Base-by-base conservation (phyloP, 331 rosid genomes). In the Quercus tomentella region DNA sequence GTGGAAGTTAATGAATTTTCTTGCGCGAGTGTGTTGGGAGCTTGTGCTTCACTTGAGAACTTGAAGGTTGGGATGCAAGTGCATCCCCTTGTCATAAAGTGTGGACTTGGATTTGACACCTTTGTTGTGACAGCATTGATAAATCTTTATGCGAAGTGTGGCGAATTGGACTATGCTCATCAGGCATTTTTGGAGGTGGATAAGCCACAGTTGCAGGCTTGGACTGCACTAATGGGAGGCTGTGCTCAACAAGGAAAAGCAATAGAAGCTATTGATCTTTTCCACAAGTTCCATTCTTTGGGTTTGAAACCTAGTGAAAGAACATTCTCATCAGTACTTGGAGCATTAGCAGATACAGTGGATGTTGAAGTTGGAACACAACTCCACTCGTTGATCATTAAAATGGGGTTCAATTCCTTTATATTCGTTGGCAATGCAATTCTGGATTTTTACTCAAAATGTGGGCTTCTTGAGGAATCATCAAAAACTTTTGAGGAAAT, bases 401-500 rank as follows among this genome's bases (percentile, higher is more conserved):
- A 67, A 33, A 18, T 67, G 72, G 72, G 72, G 21, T 67, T 67
- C 72, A 67, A 31, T 67, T 31, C 52, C 9, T 67, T 67, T 14
- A 33, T 33, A 33, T 67, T 33, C 35, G 28, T 20, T 67, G 51
- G 17, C 51, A 67, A 67, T 35, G 72, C 72, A 31, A 23, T 67
- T 33, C 52, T 67, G 45, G 72, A 33, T 67, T 33, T 67, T 67
- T 67, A 67, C 72, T 67, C 72, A 33, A 67, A 67, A 67, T 67
- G 72, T 67, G 52, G 72, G 18, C 52, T 67, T 20, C 18, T 35
- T 14, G 26, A 35, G 72, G 72, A 67, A 67, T 67, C 72, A 67
- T 31, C 72, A 67, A 33, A 67, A 45, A 67, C 52, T 35, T 88
- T 20, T n/a, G 72, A 67, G 26, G 72, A 67, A 33, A 67, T 67